These are phyloP conservation scores for Candida golubevii DNA, from an alignment of 805 yeast genomes.

Conservation along the genomic window DNA sequence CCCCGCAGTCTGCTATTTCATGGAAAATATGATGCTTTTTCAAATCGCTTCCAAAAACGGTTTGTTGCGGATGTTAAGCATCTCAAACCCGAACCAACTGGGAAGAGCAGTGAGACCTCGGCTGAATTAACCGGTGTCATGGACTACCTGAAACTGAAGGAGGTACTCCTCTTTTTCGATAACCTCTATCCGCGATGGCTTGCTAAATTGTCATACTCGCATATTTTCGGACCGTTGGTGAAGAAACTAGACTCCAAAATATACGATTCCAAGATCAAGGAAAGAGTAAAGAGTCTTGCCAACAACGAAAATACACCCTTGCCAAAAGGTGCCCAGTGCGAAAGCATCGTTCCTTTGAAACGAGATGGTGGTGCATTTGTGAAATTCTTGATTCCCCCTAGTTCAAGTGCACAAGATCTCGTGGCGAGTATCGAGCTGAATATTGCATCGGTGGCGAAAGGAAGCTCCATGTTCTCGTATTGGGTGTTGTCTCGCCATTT, in stretches of 20 bases:
- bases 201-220: conserved; percentile 22
- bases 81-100: conserved; percentile 33
- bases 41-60: neutral
- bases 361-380: conserved; percentile 96
- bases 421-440: conserved; percentile 49
- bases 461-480: conserved; percentile 9
- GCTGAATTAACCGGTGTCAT: conserved; percentile 40
- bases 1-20: too few species aligned
- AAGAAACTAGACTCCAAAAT: conserved; percentile 14
- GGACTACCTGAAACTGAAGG: conserved; percentile 27
- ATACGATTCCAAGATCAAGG: conserved; percentile 17
- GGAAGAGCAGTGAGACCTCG: conserved; percentile 28
- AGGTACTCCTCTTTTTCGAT: conserved; percentile 35
- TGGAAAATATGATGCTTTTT: too few species aligned
- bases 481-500: conserved; percentile 15
- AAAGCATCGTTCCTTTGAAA: conserved; percentile 61
- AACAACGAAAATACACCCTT: conserved; percentile 22
- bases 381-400: conserved; percentile 59
- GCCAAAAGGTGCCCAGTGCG: conserved; percentile 37
- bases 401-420: conserved; percentile 46
- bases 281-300: conserved; percentile 16
- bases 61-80: conserved; percentile 24
- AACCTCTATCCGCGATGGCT: conserved; percentile 30
- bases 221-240: conserved; percentile 18
- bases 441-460: conserved; percentile 21